Conservation (phyloP, 495 filamentous ascomycete species). For the Annulohypoxylon moriforme region DNA sequence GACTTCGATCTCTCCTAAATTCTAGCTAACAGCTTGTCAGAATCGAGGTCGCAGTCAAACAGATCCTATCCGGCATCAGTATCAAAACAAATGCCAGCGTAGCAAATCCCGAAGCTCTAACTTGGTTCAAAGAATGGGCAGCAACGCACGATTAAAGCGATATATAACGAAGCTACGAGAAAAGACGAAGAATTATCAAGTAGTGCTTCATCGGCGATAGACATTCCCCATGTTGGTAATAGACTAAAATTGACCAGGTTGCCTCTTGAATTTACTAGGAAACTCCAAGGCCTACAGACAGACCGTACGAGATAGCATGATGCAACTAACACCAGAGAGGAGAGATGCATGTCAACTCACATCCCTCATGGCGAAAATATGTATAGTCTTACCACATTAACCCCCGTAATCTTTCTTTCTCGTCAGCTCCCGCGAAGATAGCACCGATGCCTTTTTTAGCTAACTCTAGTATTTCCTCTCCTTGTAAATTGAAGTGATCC, state of each 20-base stretch:
- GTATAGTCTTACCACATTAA: constrained; percentile 58
- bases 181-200: not conserved
- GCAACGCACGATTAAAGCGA: constrained; percentile 35
- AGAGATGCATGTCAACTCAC: not conserved
- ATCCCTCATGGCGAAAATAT: not conserved
- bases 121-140: constrained; percentile 85
- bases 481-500: constrained; percentile 72
- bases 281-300: not conserved
- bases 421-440: constrained; percentile 72
- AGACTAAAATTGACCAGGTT: not conserved
- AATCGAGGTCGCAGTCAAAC: constrained; percentile 92
- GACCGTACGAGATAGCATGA: not conserved
- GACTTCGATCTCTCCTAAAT: not conserved
- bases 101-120: constrained; percentile 83
- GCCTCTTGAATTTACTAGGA: not conserved
- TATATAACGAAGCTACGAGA: not conserved
- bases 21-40: constrained; percentile 45
- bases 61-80: constrained; percentile 87
- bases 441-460: constrained; percentile 66
- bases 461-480: constrained; percentile 66
- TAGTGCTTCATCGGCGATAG: not conserved
- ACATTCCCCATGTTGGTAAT: not conserved
- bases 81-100: constrained; percentile 89
- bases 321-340: not conserved
- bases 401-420: constrained; percentile 66